phyloP scores from a whole-genome alignment of 1,139 yeast species.

The Arxiozyma telluris region DNA sequence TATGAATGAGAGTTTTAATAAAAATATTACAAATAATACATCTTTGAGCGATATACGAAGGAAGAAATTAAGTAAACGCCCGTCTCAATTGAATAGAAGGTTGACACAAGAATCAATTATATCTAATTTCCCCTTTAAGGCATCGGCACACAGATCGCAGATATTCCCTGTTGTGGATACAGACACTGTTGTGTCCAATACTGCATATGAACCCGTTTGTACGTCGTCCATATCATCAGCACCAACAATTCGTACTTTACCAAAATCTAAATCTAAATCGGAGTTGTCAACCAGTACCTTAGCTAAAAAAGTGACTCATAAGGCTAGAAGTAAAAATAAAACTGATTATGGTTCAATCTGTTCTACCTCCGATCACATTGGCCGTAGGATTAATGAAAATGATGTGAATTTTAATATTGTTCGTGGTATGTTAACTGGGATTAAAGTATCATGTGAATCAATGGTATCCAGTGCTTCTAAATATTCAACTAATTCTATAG shows the following conservation, averaged over 20 bases:
- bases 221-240: neutral
- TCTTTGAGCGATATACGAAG: neutral
- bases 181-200: neutral
- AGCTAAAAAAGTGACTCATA: too few species aligned
- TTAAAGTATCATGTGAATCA: constrained; percentile 46
- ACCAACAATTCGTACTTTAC: neutral
- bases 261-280: neutral
- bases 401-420: constrained; percentile 90
- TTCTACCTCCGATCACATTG: constrained; percentile 31
- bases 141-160: constrained; percentile 3
- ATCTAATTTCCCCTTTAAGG: constrained; percentile 3
- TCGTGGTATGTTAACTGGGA: constrained; percentile 93
- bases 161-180: constrained; percentile 4
- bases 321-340: too few species aligned
- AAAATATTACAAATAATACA: neutral
- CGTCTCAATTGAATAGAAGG: constrained; percentile 3
- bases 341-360: neutral
- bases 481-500: constrained; percentile 1
- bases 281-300: neutral
- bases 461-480: neutral
- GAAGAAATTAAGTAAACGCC: neutral
- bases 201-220: neutral
- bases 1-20: neutral
- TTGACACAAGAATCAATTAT: constrained; percentile 4
- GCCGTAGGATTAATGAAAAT: constrained; percentile 78